Evolutionary conservation across 768 basidiomycete genomes (phyloP).

Genomic region (Psilocybe cubensis): DNA sequence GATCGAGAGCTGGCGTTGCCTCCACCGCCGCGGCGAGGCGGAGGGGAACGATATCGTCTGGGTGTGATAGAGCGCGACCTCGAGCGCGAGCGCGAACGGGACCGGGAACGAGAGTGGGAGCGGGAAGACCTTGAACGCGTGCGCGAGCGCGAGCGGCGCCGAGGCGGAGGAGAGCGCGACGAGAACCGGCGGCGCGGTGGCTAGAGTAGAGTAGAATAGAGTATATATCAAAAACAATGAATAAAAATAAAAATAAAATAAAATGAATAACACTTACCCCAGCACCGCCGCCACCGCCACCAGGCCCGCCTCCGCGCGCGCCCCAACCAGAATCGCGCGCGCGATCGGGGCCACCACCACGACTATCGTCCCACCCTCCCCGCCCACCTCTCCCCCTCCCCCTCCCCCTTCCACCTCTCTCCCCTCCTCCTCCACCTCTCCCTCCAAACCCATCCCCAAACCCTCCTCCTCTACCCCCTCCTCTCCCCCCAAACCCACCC

Average conservation of each 20-base stretch:
- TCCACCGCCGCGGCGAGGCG: slow-evolving; percentile 24
- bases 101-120: slow-evolving; percentile 30
- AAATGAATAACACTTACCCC: slow-evolving; percentile 23
- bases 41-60: slow-evolving; percentile 39
- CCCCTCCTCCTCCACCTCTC: slow-evolving; percentile 59
- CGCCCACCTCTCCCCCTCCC: slow-evolving; percentile 55
- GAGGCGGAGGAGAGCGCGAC: slow-evolving; percentile 51
- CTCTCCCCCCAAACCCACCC: slow-evolving; percentile 62
- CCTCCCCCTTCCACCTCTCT: slow-evolving; percentile 50
- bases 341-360: slow-evolving; percentile 20
- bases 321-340: slow-evolving; percentile 72
- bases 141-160: slow-evolving; percentile 47
- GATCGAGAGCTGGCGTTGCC: slow-evolving; percentile 26
- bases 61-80: slow-evolving; percentile 52
- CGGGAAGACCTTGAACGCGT: slow-evolving; percentile 33
- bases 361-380: slow-evolving; percentile 49
- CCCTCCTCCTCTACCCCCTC: slow-evolving; percentile 49
- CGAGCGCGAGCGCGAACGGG: slow-evolving; percentile 43
- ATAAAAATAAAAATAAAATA: no score
- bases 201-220: background rate
- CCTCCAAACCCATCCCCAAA: slow-evolving; percentile 63
- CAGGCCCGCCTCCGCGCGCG: slow-evolving; percentile 57
- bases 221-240: slow-evolving; percentile 9
- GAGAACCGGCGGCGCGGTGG: slow-evolving; percentile 47
- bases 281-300: slow-evolving; percentile 35